These are phyloP conservation scores for Alternaria sp. DNA, from an alignment of 2,329 filamentous ascomycete genomes.

Conservation along the genomic window DNA sequence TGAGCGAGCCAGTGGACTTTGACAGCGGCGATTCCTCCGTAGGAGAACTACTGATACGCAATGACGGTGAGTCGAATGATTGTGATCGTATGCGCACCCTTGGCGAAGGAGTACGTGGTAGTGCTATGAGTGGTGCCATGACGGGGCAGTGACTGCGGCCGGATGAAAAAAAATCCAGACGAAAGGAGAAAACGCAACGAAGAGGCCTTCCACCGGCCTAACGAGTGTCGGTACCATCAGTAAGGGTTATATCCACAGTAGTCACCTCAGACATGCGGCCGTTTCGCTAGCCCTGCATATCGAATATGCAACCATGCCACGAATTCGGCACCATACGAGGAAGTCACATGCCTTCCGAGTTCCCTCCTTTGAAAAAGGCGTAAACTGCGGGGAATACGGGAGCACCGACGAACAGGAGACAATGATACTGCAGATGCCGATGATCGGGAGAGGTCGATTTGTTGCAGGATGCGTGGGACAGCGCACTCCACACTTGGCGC, in stretches of 20 bases:
- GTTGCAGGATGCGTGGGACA: slow-evolving; percentile 34
- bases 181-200: slow-evolving; percentile 1
- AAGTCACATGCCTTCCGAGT: background rate
- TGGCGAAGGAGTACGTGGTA: slow-evolving; percentile 47
- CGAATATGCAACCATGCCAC: slow-evolving; percentile 37
- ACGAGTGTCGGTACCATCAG: slow-evolving; percentile 5
- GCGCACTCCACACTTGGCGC: slow-evolving; percentile 44
- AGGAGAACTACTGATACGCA: slow-evolving; percentile 40
- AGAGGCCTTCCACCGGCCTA: slow-evolving; percentile 22
- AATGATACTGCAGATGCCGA: slow-evolving; percentile 27
- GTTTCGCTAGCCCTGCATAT: slow-evolving; percentile 43
- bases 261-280: slow-evolving; percentile 23
- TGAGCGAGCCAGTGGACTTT: slow-evolving; percentile 46
- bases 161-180: background rate
- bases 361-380: slow-evolving; percentile 24
- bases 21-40: slow-evolving; percentile 47
- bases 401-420: slow-evolving; percentile 25
- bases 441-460: slow-evolving; percentile 17
- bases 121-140: slow-evolving; percentile 34
- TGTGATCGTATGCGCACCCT: slow-evolving; percentile 49
- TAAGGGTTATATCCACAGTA: slow-evolving; percentile 31
- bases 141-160: slow-evolving; percentile 10
- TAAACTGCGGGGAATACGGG: slow-evolving; percentile 29
- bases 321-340: slow-evolving; percentile 14
- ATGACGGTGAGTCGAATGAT: slow-evolving; percentile 48